These are phyloP conservation scores for Marasmius tenuissimus DNA, from an alignment of 1,284 basidiomycete species.

Conservation along the genomic window DNA sequence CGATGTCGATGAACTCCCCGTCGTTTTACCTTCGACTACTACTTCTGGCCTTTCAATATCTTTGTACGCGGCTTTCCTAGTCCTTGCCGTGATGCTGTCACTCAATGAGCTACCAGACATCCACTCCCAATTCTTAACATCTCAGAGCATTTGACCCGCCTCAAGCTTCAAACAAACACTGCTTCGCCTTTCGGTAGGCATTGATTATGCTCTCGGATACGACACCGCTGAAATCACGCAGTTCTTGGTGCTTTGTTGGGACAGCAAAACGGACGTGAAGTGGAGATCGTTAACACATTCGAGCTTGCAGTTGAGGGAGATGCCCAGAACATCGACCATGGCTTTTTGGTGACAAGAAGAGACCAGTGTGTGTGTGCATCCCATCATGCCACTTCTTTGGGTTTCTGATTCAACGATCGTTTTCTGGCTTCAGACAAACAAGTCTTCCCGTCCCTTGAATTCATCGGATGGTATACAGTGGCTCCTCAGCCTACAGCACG, in stretches of 20 bases:
- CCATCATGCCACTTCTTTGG: not conserved
- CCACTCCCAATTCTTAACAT: conserved; percentile 96
- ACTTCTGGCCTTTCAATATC: conserved; percentile 71
- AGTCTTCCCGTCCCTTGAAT: conserved; percentile 94
- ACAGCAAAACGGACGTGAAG: conserved; percentile 88
- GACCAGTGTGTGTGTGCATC: conserved; percentile 77
- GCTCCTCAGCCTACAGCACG: conserved; percentile 66
- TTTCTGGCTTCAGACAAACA: conserved; percentile 77
- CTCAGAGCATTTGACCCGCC: conserved; percentile 90
- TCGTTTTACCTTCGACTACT: conserved; percentile 67
- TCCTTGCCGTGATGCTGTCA: conserved; percentile 11
- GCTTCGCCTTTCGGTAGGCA: conserved; percentile 64
- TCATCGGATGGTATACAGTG: conserved; percentile 97
- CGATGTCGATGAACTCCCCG: conserved; percentile 57
- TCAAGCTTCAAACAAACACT: conserved; percentile 70
- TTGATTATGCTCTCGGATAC: not conserved
- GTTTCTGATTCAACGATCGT: not conserved
- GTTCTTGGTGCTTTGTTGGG: conserved; percentile 95
- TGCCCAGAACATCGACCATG: conserved; percentile 68
- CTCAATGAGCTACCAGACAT: conserved; percentile 59
- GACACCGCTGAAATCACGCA: conserved; percentile 29
- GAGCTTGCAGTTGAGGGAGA: conserved; percentile 73
- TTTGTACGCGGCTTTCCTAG: conserved; percentile 45
- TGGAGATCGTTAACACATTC: conserved; percentile 96
- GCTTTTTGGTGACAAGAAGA: conserved; percentile 78